Percentiles rank a stretch among this genome's conserved stretches.
phyloP scores from a whole-genome alignment of 805 yeast species.

The Torulaspora gathmanii region DNA sequence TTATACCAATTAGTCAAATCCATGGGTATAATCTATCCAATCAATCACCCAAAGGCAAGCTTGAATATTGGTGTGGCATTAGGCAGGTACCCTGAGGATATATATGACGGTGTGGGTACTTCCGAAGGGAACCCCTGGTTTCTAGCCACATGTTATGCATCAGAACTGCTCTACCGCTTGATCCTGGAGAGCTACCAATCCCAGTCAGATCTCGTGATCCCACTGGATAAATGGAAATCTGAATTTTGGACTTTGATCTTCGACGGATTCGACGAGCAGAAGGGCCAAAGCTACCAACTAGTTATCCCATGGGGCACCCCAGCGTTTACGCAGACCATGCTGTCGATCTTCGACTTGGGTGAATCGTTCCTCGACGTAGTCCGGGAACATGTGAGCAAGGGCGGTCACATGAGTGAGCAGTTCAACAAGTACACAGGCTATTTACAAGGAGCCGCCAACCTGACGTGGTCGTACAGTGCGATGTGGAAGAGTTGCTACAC shows the following conservation, averaged over 20 bases:
- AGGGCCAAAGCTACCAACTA: slow-evolving; percentile 16
- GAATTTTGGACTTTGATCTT: slow-evolving; percentile 29
- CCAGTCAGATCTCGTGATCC: slow-evolving; percentile 43
- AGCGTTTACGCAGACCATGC: slow-evolving; percentile 45
- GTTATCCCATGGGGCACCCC: slow-evolving; percentile 32
- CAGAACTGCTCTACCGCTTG: slow-evolving; percentile 56
- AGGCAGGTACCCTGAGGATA: slow-evolving; percentile 92
- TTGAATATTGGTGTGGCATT: slow-evolving; percentile 53
- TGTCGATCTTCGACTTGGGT: slow-evolving; percentile 48
- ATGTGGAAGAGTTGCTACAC: slow-evolving; percentile 65
- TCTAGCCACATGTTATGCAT: slow-evolving; percentile 64
- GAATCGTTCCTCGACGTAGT: slow-evolving; percentile 63
- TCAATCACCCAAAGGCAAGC: slow-evolving; percentile 51
- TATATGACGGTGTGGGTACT: slow-evolving; percentile 68
- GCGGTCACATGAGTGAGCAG: slow-evolving; percentile 83
- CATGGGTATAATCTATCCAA: slow-evolving; percentile 72
- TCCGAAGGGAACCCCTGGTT: slow-evolving; percentile 95
- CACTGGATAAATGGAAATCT: slow-evolving; percentile 20
- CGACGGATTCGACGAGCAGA: slow-evolving; percentile 11
- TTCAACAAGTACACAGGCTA: slow-evolving; percentile 75
- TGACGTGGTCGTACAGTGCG: slow-evolving; percentile 89
- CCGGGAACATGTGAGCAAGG: slow-evolving; percentile 53
- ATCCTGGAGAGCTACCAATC: slow-evolving; percentile 42
- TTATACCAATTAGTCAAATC: slow-evolving; percentile 56
- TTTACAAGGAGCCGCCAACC: slow-evolving; percentile 80